These are phyloP conservation scores for Pueraria montana DNA, from an alignment of 306 rosid genomes.

Conservation along the genomic window DNA sequence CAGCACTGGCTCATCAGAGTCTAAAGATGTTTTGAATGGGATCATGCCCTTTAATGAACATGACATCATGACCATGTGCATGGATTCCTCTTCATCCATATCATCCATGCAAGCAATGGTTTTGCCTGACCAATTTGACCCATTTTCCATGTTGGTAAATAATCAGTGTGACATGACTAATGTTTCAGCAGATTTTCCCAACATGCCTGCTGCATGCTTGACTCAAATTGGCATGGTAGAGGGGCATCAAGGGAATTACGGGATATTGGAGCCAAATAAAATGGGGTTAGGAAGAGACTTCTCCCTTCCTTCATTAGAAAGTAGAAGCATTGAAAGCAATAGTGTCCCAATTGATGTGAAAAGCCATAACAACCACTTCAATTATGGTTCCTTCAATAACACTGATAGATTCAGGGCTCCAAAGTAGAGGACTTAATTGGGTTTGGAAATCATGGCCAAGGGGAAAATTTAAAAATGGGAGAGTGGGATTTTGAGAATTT, in stretches of 20 bases:
- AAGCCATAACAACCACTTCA: conserved; percentile 61
- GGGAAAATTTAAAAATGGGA: conserved; percentile 63
- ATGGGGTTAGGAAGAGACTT: conserved; percentile 60
- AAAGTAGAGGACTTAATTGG: conserved; percentile 62
- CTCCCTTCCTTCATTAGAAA: conserved; percentile 63
- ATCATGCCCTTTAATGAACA: conserved; percentile 57
- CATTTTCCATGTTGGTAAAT: conserved; percentile 53
- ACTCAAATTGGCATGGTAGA: conserved; percentile 57
- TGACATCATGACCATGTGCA: conserved; percentile 57
- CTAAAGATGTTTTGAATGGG: conserved; percentile 52
- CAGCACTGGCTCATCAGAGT: conserved; percentile 55
- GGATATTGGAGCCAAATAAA: conserved; percentile 52
- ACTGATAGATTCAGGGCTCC: conserved; percentile 49
- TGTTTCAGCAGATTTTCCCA: conserved; percentile 36
- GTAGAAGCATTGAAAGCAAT: conserved; percentile 33
- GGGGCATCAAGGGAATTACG: conserved; percentile 52
- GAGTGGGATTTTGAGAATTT: conserved; percentile 83
- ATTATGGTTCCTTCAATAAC: conserved; percentile 60
- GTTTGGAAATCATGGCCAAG: conserved; percentile 57
- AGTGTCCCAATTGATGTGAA: conserved; percentile 44
- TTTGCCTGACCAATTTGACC: conserved; percentile 55
- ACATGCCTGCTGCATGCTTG: conserved; percentile 41
- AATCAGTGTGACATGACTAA: conserved; percentile 48
- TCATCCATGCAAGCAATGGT: conserved; percentile 50
- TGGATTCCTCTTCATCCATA: conserved; percentile 74